Evolutionary conservation across 2,329 filamentous ascomycete species (phyloP), one percentile per base, ranked within the genome.

Genomic region (Metarhizium humberi): DNA sequence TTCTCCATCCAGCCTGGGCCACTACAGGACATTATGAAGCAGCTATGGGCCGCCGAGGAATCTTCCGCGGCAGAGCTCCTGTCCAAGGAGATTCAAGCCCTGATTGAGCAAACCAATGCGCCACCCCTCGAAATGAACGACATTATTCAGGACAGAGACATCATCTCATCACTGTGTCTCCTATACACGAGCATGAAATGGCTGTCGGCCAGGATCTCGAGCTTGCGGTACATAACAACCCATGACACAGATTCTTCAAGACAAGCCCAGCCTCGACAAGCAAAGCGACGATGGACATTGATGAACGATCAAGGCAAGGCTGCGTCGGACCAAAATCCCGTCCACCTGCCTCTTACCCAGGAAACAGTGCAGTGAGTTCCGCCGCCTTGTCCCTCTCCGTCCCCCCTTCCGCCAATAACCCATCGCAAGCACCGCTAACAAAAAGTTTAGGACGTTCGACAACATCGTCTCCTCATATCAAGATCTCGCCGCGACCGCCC

Each of bases 151-250:
- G 92, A 97, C 65, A 85, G 88, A 30, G 95, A 97, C 67, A 88
- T 86, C 4, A 86, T 97, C 32, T 84, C 87, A 47, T 87, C 87
- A 4, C 75, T 99, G 4, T 96, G 92, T 62, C 80, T 96, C 43
- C 76, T 99, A 40, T 95, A 96, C 70, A 96, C 92, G 51, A 96
- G 92, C 74, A 95, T 97, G 90, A 94, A 95, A 76, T 99, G 94
- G 94, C 82, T 99, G 40, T 85, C 88, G 20, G 86, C 86, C 62
- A 94, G 92, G 72, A 84, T 95, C 46, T 75, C 79, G n/a, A 79
- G 88, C 56, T 78, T 99, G 53, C 83, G 94, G 46, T 86, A 92
- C 65, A 90, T 96, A 64, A 92, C 89, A 20, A 78, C 80, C 53
- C 84, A 87, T 58, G 84, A 88, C 49, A 81, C 82, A 42, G 84